Base-by-base conservation (phyloP, 2,329 filamentous ascomycete species). In the Emmonsiellopsis sp. region DNA sequence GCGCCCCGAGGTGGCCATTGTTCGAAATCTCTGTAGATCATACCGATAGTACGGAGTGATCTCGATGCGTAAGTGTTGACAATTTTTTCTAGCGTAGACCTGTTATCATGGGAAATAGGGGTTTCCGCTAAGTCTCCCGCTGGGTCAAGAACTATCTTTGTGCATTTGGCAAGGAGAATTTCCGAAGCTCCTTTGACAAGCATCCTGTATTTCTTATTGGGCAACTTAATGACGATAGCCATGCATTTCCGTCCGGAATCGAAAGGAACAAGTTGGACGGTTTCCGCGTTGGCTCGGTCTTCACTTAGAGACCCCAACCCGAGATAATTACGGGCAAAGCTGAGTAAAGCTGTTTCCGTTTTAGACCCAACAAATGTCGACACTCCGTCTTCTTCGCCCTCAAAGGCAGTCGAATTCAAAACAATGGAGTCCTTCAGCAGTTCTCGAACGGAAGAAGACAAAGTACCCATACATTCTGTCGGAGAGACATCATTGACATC, bases 31-130 rank as follows among this genome's bases (percentile, higher is more conserved):
- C 81, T 80, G 68, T 88, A 89, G 11, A 87, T 77, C 53, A 89
- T 76, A 39, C 81, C 86, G 57, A 91, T 89, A 0, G 86, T 90
- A 49, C 87, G 83, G 10, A 91, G 78, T n/a, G 86, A 89, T 34
- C 81, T 63, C 33, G 65, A 61, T 2, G 74, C 73, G 53, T 75
- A 77, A 2, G 63, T 63, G 21, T 71, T 66, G 42, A 77, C 72
- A 5, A 59, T 67, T 4, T 60, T 59, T 9, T 67, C 55, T 8
- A 71, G 57, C 2, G 52, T 44, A 39, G 65, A 57, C 40, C 60
- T 61, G 13, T 65, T 62, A 27, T 65, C 44, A 5, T 65, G 59
- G 17, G 62, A 61, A n/a, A 70, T 54, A 2, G 62, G 51, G 33
- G 63, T 62, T 9, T 64, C 61, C 8, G 39, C n/a, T n/a, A 58